phyloP scores from a whole-genome alignment of 345 rosid species.

The Hibiscus mutabilis region DNA sequence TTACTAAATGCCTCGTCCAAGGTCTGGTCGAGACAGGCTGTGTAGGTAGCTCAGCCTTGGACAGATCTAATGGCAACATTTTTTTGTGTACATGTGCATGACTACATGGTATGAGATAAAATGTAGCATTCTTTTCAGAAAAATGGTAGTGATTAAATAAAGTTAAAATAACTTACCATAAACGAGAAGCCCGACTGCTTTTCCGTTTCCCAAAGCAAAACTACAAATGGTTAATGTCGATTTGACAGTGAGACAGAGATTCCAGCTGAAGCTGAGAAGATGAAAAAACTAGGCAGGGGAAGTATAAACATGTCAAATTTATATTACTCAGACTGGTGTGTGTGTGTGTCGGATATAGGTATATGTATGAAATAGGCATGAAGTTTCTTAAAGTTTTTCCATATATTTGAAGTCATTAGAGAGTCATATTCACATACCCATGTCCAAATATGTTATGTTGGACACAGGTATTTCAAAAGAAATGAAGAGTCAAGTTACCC shows the following conservation, averaged over 20 bases:
- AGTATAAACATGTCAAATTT: not conserved
- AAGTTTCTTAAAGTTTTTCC: too few species aligned
- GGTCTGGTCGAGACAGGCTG: not conserved
- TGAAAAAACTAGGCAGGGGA: not conserved
- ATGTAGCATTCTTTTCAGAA: not conserved
- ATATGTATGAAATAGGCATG: too few species aligned
- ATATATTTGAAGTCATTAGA: too few species aligned
- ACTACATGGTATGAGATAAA: too few species aligned
- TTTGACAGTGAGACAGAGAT: not conserved
- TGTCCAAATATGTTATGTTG: not conserved
- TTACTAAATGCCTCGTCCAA: not conserved
- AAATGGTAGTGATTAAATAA: not conserved
- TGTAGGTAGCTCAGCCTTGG: not conserved
- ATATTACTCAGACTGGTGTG: too few species aligned
- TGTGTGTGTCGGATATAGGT: too few species aligned
- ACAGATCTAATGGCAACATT: not conserved
- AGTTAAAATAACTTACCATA: conserved; percentile 11
- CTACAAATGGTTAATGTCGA: not conserved
- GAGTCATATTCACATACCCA: too few species aligned
- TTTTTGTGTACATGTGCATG: too few species aligned
- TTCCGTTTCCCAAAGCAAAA: not conserved
- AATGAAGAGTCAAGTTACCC: too few species aligned
- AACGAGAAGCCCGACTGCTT: not conserved
- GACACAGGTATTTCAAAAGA: too few species aligned
- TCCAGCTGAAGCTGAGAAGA: conserved; percentile 1